Conservation (phyloP, 2,329 filamentous ascomycete species). For the Ceratocystis variospora region DNA sequence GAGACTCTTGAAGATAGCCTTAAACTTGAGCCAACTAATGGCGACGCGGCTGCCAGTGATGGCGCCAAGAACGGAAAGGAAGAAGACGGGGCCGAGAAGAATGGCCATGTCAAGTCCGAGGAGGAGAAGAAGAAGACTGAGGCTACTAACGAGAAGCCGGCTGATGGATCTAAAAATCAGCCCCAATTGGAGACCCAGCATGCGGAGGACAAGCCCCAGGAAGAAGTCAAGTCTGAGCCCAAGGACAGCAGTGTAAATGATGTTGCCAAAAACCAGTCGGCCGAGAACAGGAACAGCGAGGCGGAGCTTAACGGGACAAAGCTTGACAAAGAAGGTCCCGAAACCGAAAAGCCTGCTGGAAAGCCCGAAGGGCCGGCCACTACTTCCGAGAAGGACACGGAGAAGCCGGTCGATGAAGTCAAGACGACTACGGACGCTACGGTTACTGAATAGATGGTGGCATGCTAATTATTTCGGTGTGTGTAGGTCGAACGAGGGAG, state of each 20-base stretch:
- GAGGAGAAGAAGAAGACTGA: constrained; percentile 1
- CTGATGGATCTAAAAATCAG: constrained; percentile 15
- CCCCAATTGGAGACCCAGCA: constrained; percentile 6
- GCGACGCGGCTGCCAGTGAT: background rate
- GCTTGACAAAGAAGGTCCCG: background rate
- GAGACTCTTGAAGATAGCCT: constrained; percentile 17
- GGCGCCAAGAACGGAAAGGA: constrained; percentile 17
- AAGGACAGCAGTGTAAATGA: background rate
- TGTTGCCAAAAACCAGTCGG: background rate
- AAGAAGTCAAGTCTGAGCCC: background rate
- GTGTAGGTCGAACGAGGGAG: background rate
- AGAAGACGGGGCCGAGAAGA: constrained; percentile 8
- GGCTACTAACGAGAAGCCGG: constrained; percentile 9
- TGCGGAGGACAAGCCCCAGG: background rate
- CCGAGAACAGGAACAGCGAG: background rate
- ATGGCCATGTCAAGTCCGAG: constrained; percentile 15
- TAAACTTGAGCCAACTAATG: constrained; percentile 8
- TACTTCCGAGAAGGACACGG: background rate
- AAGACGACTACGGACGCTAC: constrained; percentile 1
- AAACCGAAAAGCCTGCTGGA: constrained; percentile 14
- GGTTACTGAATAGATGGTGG: background rate
- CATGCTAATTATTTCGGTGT: background rate
- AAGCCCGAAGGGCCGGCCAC: background rate
- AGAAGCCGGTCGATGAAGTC: background rate
- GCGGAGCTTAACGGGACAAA: background rate